Evolutionary conservation across 2,329 filamentous ascomycete genomes (phyloP).

Genomic region (Botryotinia narcissicola): DNA sequence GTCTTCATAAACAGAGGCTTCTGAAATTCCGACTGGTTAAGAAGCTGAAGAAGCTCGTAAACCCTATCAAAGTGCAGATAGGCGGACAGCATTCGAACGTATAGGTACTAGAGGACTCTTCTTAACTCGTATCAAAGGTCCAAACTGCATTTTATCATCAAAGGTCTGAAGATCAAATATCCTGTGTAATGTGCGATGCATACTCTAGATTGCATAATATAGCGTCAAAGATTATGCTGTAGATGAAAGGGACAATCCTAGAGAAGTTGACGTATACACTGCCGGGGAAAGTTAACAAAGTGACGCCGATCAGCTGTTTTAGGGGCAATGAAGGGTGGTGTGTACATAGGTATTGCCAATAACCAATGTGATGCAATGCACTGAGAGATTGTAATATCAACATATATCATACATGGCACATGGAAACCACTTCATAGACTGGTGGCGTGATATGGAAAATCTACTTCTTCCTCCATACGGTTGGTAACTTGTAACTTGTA

Average conservation of each 20-base stretch:
- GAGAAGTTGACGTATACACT: background rate
- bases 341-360: background rate
- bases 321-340: background rate
- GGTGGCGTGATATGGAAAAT: background rate
- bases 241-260: background rate
- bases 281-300: background rate
- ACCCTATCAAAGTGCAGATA: background rate
- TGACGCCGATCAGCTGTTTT: background rate
- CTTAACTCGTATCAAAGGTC: background rate
- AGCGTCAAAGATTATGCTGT: background rate
- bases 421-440: background rate
- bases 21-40: background rate
- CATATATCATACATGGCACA: background rate
- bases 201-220: background rate
- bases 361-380: background rate
- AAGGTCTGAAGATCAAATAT: background rate
- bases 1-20: background rate
- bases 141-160: background rate
- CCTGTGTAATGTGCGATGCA: background rate
- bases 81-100: background rate
- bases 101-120: background rate
- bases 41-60: background rate
- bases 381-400: background rate
- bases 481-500: background rate
- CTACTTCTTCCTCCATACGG: background rate